A percentile compares a stretch with the other conserved stretches of the same genome.
phyloP scores from a whole-genome alignment of 495 filamentous ascomycete genomes.

The Trichoderma parareesei region DNA sequence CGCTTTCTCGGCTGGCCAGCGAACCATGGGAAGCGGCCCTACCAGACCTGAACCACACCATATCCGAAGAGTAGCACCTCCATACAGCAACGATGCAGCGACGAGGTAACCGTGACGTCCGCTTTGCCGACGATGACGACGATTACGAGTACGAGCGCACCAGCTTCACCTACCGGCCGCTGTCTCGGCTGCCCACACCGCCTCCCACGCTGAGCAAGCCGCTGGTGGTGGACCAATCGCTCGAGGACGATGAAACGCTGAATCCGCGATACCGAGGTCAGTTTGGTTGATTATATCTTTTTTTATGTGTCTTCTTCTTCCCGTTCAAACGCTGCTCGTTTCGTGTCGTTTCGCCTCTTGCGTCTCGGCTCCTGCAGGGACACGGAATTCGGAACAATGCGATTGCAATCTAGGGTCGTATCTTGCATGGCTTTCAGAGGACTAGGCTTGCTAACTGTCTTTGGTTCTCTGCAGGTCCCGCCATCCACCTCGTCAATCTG shows the following conservation, averaged over 20 bases:
- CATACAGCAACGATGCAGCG: background rate
- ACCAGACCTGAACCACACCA: background rate
- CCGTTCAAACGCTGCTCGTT: too few relatives aligned
- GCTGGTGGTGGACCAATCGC: slow-evolving; percentile 24
- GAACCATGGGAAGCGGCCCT: slow-evolving; percentile 1
- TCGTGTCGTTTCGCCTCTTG: background rate
- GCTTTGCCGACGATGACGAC: slow-evolving; percentile 8
- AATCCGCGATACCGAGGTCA: slow-evolving; percentile 39
- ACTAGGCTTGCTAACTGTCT: background rate
- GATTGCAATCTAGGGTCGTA: background rate
- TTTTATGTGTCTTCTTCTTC: slow-evolving; percentile 12
- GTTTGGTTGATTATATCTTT: slow-evolving; percentile 17
- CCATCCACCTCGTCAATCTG: slow-evolving; percentile 47
- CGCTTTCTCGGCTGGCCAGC: background rate
- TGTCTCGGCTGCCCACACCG: slow-evolving; percentile 54
- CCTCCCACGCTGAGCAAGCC: slow-evolving; percentile 42
- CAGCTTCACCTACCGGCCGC: slow-evolving; percentile 47
- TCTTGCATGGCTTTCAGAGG: background rate
- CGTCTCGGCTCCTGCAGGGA: background rate
- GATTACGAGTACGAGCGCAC: slow-evolving; percentile 37
- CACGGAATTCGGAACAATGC: background rate
- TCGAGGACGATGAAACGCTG: slow-evolving; percentile 35
- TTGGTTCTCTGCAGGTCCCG: slow-evolving; percentile 33
- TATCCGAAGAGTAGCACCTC: background rate
- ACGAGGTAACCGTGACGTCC: background rate